Evolutionary conservation across 768 basidiomycete genomes (phyloP), one percentile per base, ranked within the genome.

Genomic region (Suillus ampliporus): DNA sequence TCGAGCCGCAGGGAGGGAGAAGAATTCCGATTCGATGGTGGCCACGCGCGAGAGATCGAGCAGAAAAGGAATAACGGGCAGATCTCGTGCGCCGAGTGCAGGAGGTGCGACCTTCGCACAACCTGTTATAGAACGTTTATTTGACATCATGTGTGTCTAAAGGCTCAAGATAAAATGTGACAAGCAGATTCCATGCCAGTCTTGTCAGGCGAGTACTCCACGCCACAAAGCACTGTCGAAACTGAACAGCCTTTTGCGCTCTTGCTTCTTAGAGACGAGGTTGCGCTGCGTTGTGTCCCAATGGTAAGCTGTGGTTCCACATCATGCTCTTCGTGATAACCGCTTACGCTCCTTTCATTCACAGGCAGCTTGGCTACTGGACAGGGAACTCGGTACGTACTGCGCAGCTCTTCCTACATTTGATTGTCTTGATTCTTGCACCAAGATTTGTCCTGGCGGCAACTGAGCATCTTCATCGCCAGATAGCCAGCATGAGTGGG

Each of bases 151-250:
- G 47, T 34, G 19, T 9, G 46, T 17, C 26, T n/a, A n/a, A 84
- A 84, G 90, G 68, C 80, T 92, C 68, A 88, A 91, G 82, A 90
- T 92, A 73, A 90, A 90, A 71, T 92, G 90, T 78, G 89, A 91
- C 83, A 91, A 91, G 79, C 84, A 89, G 66, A 88, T 91, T 59
- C 90, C 90, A 11, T 91, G 90, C 71, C 88, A 90, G 71, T 89
- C 89, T 1, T 91, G 90, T 72, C 85, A 86, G 79, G 89, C 87
- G 71, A 46, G 79, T 73, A 38, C 62, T 58, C 35, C 37, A 31
- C 35, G 21, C 26, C 21, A 60, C n/a, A 26, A 10, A 34, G 37
- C 7, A 0, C 31, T 19, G 9, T 60, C 6, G 5, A 14, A 11
- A 48, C 50, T 35, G 7, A 38, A 17, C 15, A 23, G n/a, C 31